These are phyloP conservation scores for Thuidium tamariscinum DNA, from an alignment of 225 moss, liverwort and hornwort species.

Conservation along the genomic window DNA sequence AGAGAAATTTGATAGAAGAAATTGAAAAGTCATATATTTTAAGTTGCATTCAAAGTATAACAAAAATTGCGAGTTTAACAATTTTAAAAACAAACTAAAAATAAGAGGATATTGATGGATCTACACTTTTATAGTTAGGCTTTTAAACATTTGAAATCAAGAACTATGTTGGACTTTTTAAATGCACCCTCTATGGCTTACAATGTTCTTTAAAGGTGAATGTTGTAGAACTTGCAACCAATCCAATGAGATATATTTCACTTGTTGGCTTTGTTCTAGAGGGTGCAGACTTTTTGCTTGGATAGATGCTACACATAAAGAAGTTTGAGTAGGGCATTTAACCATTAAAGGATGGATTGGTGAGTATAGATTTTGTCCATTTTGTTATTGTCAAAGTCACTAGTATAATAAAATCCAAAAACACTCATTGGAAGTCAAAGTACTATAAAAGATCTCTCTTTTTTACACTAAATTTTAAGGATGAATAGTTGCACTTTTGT, in stretches of 20 bases:
- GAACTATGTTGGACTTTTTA: not conserved
- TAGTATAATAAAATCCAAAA: no score
- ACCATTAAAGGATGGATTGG: no score
- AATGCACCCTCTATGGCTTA: not conserved
- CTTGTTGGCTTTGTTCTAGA: not conserved
- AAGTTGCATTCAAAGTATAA: not conserved
- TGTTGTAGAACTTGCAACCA: not conserved
- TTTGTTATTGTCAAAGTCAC: no score
- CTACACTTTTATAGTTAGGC: not conserved
- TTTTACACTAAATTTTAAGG: no score
- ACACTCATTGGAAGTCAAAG: no score
- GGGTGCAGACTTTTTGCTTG: not conserved
- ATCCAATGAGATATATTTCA: not conserved
- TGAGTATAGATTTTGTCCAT: no score
- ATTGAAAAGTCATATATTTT: no score
- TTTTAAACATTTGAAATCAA: not conserved
- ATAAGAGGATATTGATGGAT: no score
- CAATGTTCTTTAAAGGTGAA: not conserved
- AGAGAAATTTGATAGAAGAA: not conserved
- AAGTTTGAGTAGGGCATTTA: not conserved
- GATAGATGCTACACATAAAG: not conserved
- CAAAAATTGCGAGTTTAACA: no score
- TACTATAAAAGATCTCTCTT: no score
- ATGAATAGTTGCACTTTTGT: no score
- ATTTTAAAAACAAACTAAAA: no score